Percentiles rank a stretch among this genome's conserved stretches.
Evolutionary conservation across 768 basidiomycete species (phyloP).

Genomic region (Albatrellus ellisii): DNA sequence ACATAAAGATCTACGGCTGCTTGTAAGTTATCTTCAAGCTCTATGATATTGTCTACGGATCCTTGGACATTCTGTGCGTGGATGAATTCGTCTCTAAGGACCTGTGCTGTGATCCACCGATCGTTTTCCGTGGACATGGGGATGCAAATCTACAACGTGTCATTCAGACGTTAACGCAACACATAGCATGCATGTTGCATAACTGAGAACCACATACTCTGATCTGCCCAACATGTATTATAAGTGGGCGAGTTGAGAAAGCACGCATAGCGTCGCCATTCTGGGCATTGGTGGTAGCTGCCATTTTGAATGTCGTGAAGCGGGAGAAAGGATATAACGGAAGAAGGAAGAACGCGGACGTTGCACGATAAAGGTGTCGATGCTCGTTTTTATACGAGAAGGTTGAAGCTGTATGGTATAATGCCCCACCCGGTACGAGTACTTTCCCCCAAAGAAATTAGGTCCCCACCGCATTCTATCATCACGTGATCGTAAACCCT

Average conservation of each 20-base stretch:
- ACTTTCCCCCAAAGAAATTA: slow-evolving; percentile 9
- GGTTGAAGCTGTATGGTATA: neutral
- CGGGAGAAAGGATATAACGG: slow-evolving; percentile 9
- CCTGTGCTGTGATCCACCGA: slow-evolving; percentile 89
- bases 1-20: slow-evolving; percentile 69
- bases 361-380: slow-evolving; percentile 1
- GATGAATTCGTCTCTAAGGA: slow-evolving; percentile 79
- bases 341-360: slow-evolving; percentile 6
- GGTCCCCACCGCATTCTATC: slow-evolving; percentile 7
- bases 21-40: slow-evolving; percentile 43
- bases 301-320: slow-evolving; percentile 19
- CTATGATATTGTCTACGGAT: slow-evolving; percentile 36
- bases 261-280: slow-evolving; percentile 19
- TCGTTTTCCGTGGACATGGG: slow-evolving; percentile 71
- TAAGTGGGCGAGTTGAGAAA: slow-evolving; percentile 24
- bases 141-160: slow-evolving; percentile 54
- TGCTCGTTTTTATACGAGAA: neutral
- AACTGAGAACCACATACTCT: slow-evolving; percentile 21
- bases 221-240: slow-evolving; percentile 20
- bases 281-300: slow-evolving; percentile 11
- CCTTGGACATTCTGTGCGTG: slow-evolving; percentile 48
- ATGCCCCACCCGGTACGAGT: slow-evolving; percentile 11
- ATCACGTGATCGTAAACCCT: slow-evolving; percentile 11
- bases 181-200: neutral
- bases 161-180: slow-evolving; percentile 3